Conservation (phyloP, 768 basidiomycete species). For the Pisolithus orientalis region DNA sequence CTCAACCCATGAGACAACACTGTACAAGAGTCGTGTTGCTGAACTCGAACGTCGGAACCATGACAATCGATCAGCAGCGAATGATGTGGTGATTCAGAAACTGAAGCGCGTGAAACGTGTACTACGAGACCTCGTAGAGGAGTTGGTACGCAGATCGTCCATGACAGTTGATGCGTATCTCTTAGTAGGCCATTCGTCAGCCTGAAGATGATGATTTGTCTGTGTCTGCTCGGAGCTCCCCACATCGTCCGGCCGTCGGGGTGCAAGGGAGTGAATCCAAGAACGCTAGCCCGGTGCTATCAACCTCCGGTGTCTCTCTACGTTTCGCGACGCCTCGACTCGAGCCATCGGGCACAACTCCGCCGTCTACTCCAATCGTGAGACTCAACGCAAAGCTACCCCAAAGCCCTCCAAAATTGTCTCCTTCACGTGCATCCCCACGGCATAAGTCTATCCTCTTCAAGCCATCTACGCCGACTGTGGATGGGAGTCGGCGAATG, state of each 20-base stretch:
- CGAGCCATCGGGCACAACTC: too few relatives aligned
- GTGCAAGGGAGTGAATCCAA: too few relatives aligned
- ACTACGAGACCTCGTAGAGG: conserved; percentile 36
- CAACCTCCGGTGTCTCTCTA: not conserved
- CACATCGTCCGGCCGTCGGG: not conserved
- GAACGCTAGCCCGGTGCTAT: too few relatives aligned
- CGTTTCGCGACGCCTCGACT: too few relatives aligned
- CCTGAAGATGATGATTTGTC: conserved; percentile 12
- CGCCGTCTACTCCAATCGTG: not conserved
- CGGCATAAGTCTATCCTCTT: not conserved
- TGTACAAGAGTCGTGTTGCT: conserved; percentile 22
- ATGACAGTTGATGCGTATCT: not conserved
- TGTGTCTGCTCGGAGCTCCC: conserved; percentile 7
- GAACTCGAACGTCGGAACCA: conserved; percentile 32
- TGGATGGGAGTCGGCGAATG: conserved; percentile 32
- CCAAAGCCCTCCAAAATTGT: not conserved
- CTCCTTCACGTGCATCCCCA: not conserved
- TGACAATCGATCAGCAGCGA: conserved; percentile 14
- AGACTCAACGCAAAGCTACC: not conserved
- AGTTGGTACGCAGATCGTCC: conserved; percentile 25
- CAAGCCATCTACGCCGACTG: conserved; percentile 5
- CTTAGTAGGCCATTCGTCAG: conserved; percentile 7
- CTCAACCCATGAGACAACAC: conserved; percentile 17
- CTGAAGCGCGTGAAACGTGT: conserved; percentile 32
- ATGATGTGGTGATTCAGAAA: conserved; percentile 24